These are phyloP conservation scores for Diatrype stigma DNA, from an alignment of 2,329 filamentous ascomycete species.

Conservation along the genomic window DNA sequence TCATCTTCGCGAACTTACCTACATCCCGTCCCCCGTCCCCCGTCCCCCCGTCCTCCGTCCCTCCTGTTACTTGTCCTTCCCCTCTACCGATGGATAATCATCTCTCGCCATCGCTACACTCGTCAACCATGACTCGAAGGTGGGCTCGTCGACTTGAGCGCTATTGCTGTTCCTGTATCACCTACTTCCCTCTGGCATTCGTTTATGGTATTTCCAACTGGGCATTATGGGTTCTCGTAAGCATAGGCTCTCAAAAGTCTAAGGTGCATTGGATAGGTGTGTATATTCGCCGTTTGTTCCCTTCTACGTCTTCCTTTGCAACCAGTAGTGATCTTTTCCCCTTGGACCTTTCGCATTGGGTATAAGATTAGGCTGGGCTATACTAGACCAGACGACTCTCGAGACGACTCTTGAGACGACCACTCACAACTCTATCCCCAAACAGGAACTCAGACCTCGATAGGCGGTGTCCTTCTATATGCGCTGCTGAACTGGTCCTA, in stretches of 20 bases:
- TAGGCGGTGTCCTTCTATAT: constrained; percentile 68
- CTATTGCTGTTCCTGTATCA: constrained; percentile 72
- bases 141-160: constrained; percentile 73
- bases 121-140: constrained; percentile 49
- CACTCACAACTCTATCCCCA: constrained; percentile 3
- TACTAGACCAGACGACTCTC: too few species aligned
- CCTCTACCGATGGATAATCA: constrained; percentile 19
- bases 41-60: background rate
- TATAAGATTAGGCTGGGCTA: constrained; percentile 2
- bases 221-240: constrained; percentile 83
- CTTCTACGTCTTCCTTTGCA: constrained; percentile 1
- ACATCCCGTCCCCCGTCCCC: background rate
- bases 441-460: constrained; percentile 52
- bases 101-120: constrained; percentile 18
- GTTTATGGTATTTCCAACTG: constrained; percentile 89
- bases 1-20: too few species aligned
- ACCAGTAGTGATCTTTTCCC: too few species aligned
- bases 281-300: constrained; percentile 12
- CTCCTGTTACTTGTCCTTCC: constrained; percentile 1
- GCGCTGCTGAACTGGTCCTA: constrained; percentile 82
- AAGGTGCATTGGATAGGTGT: constrained; percentile 56
- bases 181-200: constrained; percentile 83
- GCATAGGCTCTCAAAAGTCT: constrained; percentile 58
- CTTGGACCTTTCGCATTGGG: constrained; percentile 12
- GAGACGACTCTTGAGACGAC: too few species aligned